A percentile compares a stretch with the other conserved stretches of the same genome.
phyloP scores from a whole-genome alignment of 176 grass and related monocot species.

The Dactylis glomerata region DNA sequence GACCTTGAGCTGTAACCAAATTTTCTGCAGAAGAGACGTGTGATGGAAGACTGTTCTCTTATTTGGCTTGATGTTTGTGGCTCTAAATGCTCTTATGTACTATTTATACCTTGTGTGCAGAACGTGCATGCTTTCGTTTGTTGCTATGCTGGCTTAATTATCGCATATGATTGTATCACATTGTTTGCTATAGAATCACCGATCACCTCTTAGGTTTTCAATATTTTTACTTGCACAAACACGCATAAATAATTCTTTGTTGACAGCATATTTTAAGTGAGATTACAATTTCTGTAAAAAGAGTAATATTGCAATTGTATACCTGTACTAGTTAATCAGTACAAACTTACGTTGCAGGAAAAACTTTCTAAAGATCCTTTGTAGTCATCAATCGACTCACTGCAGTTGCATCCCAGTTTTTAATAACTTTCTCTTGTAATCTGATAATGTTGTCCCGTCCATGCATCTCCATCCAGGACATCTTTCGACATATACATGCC shows the following conservation, averaged over 20 bases:
- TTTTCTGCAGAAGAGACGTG: not conserved
- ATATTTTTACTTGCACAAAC: not conserved
- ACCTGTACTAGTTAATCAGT: not conserved
- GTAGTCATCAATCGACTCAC: not conserved
- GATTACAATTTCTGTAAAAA: no score
- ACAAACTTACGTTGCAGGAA: not conserved
- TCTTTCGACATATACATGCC: constrained; percentile 4
- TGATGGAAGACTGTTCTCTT: not conserved
- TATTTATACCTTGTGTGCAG: not conserved
- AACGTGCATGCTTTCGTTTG: not conserved
- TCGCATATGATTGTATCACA: not conserved
- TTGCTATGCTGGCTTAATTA: not conserved
- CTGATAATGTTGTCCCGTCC: not conserved
- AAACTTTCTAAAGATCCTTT: not conserved
- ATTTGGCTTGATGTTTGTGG: not conserved
- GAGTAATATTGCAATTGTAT: not conserved
- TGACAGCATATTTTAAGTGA: not conserved
- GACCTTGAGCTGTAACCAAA: not conserved
- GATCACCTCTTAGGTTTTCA: not conserved
- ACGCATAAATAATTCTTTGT: not conserved
- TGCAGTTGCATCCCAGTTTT: not conserved
- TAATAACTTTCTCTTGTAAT: not conserved
- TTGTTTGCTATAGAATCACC: not conserved
- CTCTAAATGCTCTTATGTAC: not conserved
- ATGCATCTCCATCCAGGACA: constrained; percentile 6